These are phyloP conservation scores for Epichloe sibirici DNA, from an alignment of 2,329 filamentous ascomycete species.

Conservation along the genomic window DNA sequence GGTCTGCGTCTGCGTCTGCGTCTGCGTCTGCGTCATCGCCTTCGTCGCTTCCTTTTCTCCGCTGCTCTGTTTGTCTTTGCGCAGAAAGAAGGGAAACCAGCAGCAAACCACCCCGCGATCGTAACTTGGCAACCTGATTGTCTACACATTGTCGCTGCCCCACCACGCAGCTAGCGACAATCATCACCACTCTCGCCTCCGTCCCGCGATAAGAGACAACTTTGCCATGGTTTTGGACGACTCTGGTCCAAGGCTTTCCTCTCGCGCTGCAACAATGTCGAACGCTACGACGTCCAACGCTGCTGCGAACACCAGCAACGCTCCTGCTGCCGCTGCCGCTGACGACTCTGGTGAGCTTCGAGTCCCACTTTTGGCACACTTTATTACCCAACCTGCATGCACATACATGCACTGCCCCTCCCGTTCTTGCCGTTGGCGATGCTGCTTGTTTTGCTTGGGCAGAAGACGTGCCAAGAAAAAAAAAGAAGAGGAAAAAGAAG, in stretches of 20 bases:
- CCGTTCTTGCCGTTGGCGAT: conserved; percentile 14
- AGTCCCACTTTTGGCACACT: conserved; percentile 5
- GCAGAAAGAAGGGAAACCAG: neutral
- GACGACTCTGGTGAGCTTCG: conserved; percentile 29
- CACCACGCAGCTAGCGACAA: conserved; percentile 5
- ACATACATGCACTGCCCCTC: conserved; percentile 18
- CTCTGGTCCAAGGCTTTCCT: conserved; percentile 24
- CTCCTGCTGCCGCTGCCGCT: conserved; percentile 10
- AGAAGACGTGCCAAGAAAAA: no score
- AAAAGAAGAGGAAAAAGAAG: neutral
- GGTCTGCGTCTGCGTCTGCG: neutral
- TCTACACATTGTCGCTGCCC: neutral
- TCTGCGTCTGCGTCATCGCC: no score
- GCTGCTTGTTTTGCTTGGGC: conserved; percentile 5
- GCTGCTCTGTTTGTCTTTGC: neutral
- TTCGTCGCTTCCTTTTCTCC: neutral
- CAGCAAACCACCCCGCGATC: conserved; percentile 10
- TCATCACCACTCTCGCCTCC: neutral
- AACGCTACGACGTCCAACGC: conserved; percentile 20
- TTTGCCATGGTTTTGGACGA: conserved; percentile 29
- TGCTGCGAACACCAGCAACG: conserved; percentile 13
- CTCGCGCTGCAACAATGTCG: conserved; percentile 23
- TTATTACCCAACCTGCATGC: conserved; percentile 4
- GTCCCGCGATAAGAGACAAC: neutral
- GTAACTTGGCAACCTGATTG: neutral